These are phyloP conservation scores for Vigna trinervia DNA, from an alignment of 306 rosid genomes.

Conservation along the genomic window DNA sequence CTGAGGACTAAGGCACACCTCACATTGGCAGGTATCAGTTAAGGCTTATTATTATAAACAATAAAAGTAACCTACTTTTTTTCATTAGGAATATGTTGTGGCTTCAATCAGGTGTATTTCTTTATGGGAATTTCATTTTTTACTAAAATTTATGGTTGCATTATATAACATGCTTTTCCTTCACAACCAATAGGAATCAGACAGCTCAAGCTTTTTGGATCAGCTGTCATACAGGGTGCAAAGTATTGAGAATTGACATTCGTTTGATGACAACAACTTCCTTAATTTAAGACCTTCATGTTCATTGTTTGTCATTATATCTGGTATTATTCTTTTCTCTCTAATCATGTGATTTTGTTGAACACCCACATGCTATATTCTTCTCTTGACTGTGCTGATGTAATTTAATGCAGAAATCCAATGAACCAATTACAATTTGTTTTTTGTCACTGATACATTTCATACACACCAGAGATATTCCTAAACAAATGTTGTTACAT, in stretches of 20 bases:
- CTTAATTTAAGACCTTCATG: conserved; percentile 45
- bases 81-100: conserved; percentile 44
- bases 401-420: conserved; percentile 40
- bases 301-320: conserved; percentile 45
- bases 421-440: conserved; percentile 32
- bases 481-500: too few relatives aligned
- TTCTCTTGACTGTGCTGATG: conserved; percentile 42
- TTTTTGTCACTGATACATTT: conserved; percentile 44
- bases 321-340: conserved; percentile 31
- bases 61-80: conserved; percentile 50
- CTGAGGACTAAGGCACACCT: conserved; percentile 46
- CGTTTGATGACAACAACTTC: conserved; percentile 45
- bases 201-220: conserved; percentile 57
- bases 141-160: conserved; percentile 54
- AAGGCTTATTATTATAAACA: conserved; percentile 47
- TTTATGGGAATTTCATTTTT: conserved; percentile 53
- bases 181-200: conserved; percentile 55
- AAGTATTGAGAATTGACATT: conserved; percentile 52
- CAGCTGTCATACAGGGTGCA: conserved; percentile 52
- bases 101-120: conserved; percentile 53
- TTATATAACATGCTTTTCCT: conserved; percentile 51
- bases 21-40: conserved; percentile 51
- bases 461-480: conserved; percentile 19
- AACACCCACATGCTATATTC: conserved; percentile 62
- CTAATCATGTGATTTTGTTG: conserved; percentile 61